phyloP scores from a whole-genome alignment of 495 filamentous ascomycete species.

The Tuber melanosporum region DNA sequence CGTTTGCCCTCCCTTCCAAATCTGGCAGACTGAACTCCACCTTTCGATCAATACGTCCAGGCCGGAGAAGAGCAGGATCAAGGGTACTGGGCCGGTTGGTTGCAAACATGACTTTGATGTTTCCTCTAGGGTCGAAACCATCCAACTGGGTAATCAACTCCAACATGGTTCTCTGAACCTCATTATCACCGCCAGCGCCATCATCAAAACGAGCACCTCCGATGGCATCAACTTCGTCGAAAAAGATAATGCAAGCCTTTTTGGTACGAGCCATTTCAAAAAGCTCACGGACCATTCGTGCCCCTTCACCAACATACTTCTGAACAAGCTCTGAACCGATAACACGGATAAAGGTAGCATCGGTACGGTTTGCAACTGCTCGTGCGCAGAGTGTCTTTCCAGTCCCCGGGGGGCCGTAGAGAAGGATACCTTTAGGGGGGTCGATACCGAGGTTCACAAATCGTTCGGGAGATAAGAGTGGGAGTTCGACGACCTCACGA shows the following conservation, averaged over 20 bases:
- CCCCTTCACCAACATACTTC: constrained; percentile 97
- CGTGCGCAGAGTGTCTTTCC: constrained; percentile 97
- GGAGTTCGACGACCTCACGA: constrained; percentile 97
- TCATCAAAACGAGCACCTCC: constrained; percentile 98
- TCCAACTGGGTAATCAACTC: constrained; percentile 97
- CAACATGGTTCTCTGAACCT: constrained; percentile 98
- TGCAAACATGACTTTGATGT: constrained; percentile 99
- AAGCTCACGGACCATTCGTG: constrained; percentile 93
- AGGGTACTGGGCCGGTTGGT: constrained; percentile 95
- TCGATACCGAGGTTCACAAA: constrained; percentile 98
- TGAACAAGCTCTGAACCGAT: constrained; percentile 96
- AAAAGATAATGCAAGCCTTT: constrained; percentile 99
- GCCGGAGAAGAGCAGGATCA: constrained; percentile 93
- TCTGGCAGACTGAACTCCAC: constrained; percentile 98
- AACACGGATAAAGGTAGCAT: constrained; percentile 97
- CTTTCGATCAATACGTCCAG: constrained; percentile 95
- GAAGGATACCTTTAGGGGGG: constrained; percentile 91
- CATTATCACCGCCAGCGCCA: constrained; percentile 94
- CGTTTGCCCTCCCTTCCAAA: constrained; percentile 93
- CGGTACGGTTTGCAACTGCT: constrained; percentile 94
- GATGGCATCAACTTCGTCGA: constrained; percentile 97
- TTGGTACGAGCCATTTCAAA: constrained; percentile 99
- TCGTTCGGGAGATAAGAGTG: constrained; percentile 87
- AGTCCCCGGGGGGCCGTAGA: constrained; percentile 94
- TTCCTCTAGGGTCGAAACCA: constrained; percentile 93